These are phyloP conservation scores for Diplotaxis tenuifolia DNA, from an alignment of 345 rosid genomes.

Conservation along the genomic window DNA sequence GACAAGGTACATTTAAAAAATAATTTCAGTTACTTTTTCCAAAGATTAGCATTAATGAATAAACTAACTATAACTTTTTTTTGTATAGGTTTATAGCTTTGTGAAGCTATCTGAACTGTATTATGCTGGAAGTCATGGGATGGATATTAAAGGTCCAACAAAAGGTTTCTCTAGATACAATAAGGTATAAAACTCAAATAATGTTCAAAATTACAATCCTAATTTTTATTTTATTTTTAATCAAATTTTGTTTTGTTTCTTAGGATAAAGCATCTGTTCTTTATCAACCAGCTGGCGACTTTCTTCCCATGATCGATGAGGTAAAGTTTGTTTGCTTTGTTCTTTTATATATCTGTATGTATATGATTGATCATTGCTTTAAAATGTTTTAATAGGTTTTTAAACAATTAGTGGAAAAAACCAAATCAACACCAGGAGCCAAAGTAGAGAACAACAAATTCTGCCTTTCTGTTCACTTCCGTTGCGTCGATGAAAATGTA, in stretches of 20 bases:
- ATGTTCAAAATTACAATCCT: conserved; percentile 39
- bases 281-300: conserved; percentile 85
- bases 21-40: neutral
- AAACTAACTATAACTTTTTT: neutral
- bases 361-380: neutral
- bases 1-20: conserved; percentile 67
- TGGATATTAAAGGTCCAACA: conserved; percentile 95
- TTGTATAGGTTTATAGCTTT: conserved; percentile 85
- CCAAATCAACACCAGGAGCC: conserved; percentile 70
- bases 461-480: conserved; percentile 85
- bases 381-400: conserved; percentile 46
- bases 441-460: conserved; percentile 93
- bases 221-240: conserved; percentile 11
- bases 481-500: conserved; percentile 86
- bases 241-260: neutral
- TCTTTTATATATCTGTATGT: neutral
- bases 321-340: conserved; percentile 28
- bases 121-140: conserved; percentile 99
- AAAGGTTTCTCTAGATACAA: conserved; percentile 50
- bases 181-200: conserved; percentile 39
- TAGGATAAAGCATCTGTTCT: conserved; percentile 56
- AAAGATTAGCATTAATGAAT: neutral
- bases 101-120: conserved; percentile 77
- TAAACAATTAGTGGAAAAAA: conserved; percentile 56
- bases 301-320: conserved; percentile 86